Base-by-base conservation (phyloP, 2,329 filamentous ascomycete genomes). In the Huntiella decipiens region DNA sequence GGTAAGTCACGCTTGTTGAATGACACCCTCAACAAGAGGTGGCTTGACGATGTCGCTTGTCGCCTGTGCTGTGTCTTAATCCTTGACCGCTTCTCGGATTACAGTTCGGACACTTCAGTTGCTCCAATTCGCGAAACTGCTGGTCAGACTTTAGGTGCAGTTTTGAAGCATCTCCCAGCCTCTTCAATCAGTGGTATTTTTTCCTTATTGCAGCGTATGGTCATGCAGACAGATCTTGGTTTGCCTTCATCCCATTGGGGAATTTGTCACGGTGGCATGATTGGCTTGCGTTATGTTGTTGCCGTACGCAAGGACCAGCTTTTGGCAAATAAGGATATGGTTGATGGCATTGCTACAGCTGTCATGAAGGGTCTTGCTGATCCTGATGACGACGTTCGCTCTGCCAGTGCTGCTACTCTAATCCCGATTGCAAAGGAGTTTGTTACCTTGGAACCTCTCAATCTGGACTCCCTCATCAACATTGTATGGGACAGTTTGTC, bases 401-500 rank as follows among this genome's bases (percentile, higher is more conserved):
- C 92, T 13, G 88, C 96, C 54, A 95, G 88, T 61, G 91, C 92
- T 7, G 88, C 91, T n/a, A 98, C 92, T 0, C 66, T 98, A 38
- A 91, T 96, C 42, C 91, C 91, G 1, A 94, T 98, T 61, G 87
- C 88, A 4, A 81, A 88, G 57, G 91, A 98, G 56, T 92, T 96
- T 55, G 87, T 96, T 53, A 78, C 77, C 34, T 74, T 93, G 60
- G 80, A 88, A 12, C 81, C 85, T 12, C 70, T 70, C 32, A 78
- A 84, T 38, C 69, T 98, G 31, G 78, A 87, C 51, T 71, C 73
- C 28, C 74, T 98, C 35, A 93, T 95, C 60, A 80, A 82, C 57
- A 93, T 96, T 49, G 87, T 98, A 22, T 98, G 91, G 91, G 83
- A 93, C 56, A 96, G 91, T 64, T 68, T 98, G 17, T 93, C 88